phyloP scores from a whole-genome alignment of 345 rosid genomes.

The Eucalyptus polyanthemos region DNA sequence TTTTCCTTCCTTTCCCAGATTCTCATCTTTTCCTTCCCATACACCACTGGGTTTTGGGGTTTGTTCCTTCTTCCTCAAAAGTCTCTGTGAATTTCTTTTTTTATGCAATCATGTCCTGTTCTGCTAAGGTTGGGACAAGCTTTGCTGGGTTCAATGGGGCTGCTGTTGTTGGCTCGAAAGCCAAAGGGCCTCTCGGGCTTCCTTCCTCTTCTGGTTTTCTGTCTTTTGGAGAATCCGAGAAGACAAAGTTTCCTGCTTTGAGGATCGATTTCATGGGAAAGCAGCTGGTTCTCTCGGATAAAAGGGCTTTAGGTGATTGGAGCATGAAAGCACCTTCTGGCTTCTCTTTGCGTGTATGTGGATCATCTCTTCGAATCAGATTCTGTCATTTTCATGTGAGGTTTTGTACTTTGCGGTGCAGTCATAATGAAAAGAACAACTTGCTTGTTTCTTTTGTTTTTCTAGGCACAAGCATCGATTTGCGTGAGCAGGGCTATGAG shows the following conservation, averaged over 20 bases:
- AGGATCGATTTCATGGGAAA: slow-evolving; percentile 20
- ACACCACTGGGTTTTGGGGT: not conserved
- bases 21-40: not conserved
- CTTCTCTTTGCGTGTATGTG: slow-evolving; percentile 26
- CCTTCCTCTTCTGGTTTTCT: slow-evolving; percentile 1
- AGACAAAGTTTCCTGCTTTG: slow-evolving; percentile 8
- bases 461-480: slow-evolving; percentile 11
- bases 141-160: slow-evolving; percentile 10
- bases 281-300: slow-evolving; percentile 12
- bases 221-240: slow-evolving; percentile 3
- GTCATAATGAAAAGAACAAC: not conserved
- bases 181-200: slow-evolving; percentile 1
- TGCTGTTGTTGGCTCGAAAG: not conserved
- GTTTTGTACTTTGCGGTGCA: not conserved
- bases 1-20: not conserved
- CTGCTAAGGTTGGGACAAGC: not conserved
- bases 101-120: slow-evolving; percentile 12
- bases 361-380: not conserved
- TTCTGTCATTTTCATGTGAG: not conserved
- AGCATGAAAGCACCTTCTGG: slow-evolving; percentile 4
- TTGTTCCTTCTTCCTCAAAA: not conserved
- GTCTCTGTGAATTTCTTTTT: not conserved
- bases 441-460: not conserved
- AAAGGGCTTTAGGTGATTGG: slow-evolving; percentile 7
- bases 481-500: slow-evolving; percentile 37